Percentiles rank a stretch among this genome's conserved stretches.
These are phyloP conservation scores for Rosa rugosa DNA, from an alignment of 306 rosid species.

Conservation along the genomic window DNA sequence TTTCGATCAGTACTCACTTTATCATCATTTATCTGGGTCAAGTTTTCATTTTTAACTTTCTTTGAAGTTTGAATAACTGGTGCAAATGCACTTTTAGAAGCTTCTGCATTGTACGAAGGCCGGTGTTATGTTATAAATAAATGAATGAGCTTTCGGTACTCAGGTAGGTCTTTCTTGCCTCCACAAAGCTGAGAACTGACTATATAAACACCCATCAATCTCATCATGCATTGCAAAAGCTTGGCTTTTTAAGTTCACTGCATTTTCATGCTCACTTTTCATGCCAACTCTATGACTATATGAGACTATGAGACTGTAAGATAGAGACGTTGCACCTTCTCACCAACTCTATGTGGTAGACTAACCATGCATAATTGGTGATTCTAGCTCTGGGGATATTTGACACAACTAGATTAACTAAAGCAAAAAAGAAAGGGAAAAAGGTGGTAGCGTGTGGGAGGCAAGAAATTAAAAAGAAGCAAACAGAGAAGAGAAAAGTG, in stretches of 20 bases:
- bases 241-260: neutral
- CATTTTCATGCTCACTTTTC: neutral
- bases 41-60: neutral
- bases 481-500: neutral
- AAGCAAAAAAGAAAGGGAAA: constrained; percentile 18
- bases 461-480: constrained; percentile 22
- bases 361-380: neutral
- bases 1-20: neutral
- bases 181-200: constrained; percentile 14
- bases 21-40: neutral
- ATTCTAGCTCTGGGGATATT: neutral
- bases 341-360: neutral
- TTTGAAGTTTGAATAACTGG: constrained; percentile 8
- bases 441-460: constrained; percentile 20
- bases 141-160: neutral
- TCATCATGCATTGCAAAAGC: constrained; percentile 8
- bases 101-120: neutral
- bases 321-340: neutral
- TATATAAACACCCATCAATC: constrained; percentile 33
- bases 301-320: neutral
- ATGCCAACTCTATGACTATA: neutral
- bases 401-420: neutral
- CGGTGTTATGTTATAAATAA: neutral
- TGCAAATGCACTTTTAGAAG: constrained; percentile 7
- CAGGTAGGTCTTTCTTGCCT: neutral